Evolutionary conservation across 768 basidiomycete species (phyloP), one percentile per base, ranked within the genome.

Genomic region (Kockovaella imperatae): DNA sequence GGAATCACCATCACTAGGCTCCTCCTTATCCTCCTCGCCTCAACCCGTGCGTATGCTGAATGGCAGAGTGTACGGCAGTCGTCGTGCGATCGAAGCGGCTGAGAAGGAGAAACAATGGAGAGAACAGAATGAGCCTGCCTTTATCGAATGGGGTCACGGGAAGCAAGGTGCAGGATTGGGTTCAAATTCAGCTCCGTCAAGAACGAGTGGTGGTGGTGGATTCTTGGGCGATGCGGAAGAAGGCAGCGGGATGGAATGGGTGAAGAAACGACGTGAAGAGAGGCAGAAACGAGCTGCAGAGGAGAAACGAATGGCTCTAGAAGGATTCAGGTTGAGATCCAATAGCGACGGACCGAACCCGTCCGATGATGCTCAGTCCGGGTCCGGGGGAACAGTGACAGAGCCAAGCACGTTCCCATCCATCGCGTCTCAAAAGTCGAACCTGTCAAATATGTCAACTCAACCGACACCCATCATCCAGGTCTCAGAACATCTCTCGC

Each of bases 241-340:
- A 56, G 87, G 86, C 1, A 84, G 83, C 68, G 88, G 88, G 8
- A 83, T 89, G 80, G 81, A 77, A 0, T 91, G 88, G 88, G 77
- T 90, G 21, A 80, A 76, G 72, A 74, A 69, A 53, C 68, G 87
- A 34, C 73, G 78, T 56, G 81, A 81, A 62, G 72, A 76, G 59
- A 69, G 77, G 13, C 78, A 79, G 57, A 69, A 70, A 47, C 69
- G 62, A 47, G 79, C 78, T 67, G 69, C 69, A 64, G 74, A 75
- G 54, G 41, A 30, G 42, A 60, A 71, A 75, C 57, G 69, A 76
- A 29, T 78, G 78, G 58, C 68, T 69, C 15, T 18, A 42, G 41
- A 23, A 29, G 44, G 28, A 32, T 26, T 26, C 6, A 34, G 34
- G 14, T 15, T n/a, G 21, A 43, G 35, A 13, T 36, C 49, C 45